These are phyloP conservation scores for Pezicula carpinea DNA, from an alignment of 2,329 filamentous ascomycete genomes.

Conservation along the genomic window DNA sequence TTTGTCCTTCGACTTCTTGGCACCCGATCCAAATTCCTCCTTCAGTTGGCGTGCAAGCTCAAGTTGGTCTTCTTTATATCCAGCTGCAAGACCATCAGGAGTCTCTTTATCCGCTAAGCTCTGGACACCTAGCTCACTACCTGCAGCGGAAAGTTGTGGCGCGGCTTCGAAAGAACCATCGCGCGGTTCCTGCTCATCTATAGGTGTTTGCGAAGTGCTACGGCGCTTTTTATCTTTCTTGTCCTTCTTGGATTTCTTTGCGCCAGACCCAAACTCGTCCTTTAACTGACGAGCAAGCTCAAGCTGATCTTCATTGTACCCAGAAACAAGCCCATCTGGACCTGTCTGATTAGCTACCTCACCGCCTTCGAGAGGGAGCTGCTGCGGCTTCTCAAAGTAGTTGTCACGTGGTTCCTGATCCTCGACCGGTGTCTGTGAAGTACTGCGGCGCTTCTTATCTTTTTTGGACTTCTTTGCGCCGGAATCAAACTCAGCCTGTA, in stretches of 20 bases:
- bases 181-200: not conserved
- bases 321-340: conserved; percentile 15
- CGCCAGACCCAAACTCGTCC: conserved; percentile 21
- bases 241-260: conserved; percentile 32
- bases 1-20: conserved; percentile 31
- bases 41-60: conserved; percentile 23
- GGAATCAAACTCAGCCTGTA: conserved; percentile 5
- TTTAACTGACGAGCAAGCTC: conserved; percentile 23
- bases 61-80: conserved; percentile 23
- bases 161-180: conserved; percentile 15
- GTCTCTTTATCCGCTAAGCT: conserved; percentile 1
- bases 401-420: conserved; percentile 2
- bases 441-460: conserved; percentile 19
- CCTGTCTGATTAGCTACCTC: not conserved
- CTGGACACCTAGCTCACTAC: no score
- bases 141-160: conserved; percentile 5
- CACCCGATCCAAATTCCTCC: conserved; percentile 22
- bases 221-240: conserved; percentile 32
- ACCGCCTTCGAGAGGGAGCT: not conserved
- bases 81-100: conserved; percentile 14
- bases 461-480: conserved; percentile 19
- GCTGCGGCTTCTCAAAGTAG: not conserved
- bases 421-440: not conserved
- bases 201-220: conserved; percentile 2
- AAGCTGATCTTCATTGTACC: conserved; percentile 23